Percentiles rank a stretch among this genome's conserved stretches.
Evolutionary conservation across 352 stramenopile species (phyloP).

Genomic region (Pythium biforme): DNA sequence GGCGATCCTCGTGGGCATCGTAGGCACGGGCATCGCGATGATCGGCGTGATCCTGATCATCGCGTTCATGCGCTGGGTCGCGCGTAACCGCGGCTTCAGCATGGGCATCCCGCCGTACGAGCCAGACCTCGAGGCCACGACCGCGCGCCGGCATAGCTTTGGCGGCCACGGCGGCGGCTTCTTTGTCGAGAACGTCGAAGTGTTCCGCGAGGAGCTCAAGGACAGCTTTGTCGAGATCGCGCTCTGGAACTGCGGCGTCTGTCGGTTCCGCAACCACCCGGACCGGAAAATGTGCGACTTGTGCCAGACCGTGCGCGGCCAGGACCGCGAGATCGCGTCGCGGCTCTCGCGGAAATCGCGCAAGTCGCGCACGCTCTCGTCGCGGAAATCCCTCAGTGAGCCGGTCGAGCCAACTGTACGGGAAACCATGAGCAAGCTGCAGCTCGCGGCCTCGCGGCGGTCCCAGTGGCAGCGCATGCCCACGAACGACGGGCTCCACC

Average conservation of each 20-base stretch:
- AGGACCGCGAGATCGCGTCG: slow-evolving; percentile 47
- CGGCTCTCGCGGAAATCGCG: slow-evolving; percentile 24
- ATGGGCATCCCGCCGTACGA: slow-evolving; percentile 33
- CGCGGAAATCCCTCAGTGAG: slow-evolving; percentile 36
- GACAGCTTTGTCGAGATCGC: slow-evolving; percentile 75
- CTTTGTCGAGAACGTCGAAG: slow-evolving; percentile 53
- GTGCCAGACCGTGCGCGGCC: slow-evolving; percentile 70
- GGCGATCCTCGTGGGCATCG: slow-evolving; percentile 26
- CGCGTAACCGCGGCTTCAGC: slow-evolving; percentile 19
- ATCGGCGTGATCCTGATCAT: slow-evolving; percentile 27
- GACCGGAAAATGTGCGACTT: slow-evolving; percentile 81
- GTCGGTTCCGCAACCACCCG: slow-evolving; percentile 88
- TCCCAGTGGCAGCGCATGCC: slow-evolving; percentile 81
- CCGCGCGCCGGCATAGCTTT: slow-evolving; percentile 15
- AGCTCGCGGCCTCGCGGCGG: slow-evolving; percentile 65
- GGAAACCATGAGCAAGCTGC: slow-evolving; percentile 64
- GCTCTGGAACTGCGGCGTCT: slow-evolving; percentile 86
- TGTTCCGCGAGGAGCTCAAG: slow-evolving; percentile 83
- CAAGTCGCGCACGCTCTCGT: slow-evolving; percentile 7
- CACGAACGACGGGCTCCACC: slow-evolving; percentile 65
- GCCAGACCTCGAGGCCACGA: slow-evolving; percentile 21
- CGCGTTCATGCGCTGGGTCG: slow-evolving; percentile 27
- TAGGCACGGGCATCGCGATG: slow-evolving; percentile 26
- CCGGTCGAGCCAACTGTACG: slow-evolving; percentile 27
- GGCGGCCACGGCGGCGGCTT: slow-evolving; percentile 25